Base-by-base conservation (phyloP, 2,329 filamentous ascomycete species). In the Pestalotiopsis sp. region DNA sequence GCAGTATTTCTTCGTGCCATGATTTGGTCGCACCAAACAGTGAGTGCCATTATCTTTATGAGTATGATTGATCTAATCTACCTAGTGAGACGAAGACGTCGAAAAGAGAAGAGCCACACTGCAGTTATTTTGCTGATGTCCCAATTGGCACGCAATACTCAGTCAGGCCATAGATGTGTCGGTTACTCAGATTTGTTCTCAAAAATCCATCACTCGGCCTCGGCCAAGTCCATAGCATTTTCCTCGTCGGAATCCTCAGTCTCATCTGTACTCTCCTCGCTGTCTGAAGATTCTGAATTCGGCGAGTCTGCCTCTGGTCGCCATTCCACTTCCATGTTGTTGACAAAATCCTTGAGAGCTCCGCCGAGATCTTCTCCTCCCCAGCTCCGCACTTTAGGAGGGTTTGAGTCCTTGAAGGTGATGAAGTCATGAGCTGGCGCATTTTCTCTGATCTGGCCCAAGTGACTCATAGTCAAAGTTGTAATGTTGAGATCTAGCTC, bases 291-390 rank as follows among this genome's bases (percentile, higher is more conserved):
- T 23, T 13, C 12, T 5, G 25, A 39, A 23, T 23, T 17, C 31
- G 31, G 7, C 71, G 70, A 1, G 72, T 68, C 5, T 73, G 31
- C 52, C 3, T 67, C 60, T 11, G 67, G 70, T 13, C 68, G 73
- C 59, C 66, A 69, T 3, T 73, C 56, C 4, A 73, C 58, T 20
- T 66, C 66, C 45, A 72, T 38, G 17, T 56, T 56, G 11, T 67
- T 68, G 7, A 72, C 73, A 58, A 79, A 70, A 13, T 80, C 77
- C 9, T 73, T 75, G 1, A 81, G 71, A 67, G 79, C 82, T 31
- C 78, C 75, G 65, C 71, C 77, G 75, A 80, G 80, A 59, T 82
- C 80, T 0, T 75, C 69, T 1, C 82, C 81, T 1, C 74, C 76
- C 73, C 73, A 75, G 17, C 38, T 45, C 25, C 27, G 65, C 13